Conservation (phyloP, 2,329 filamentous ascomycete species). For the Aspergillus pseudonomiae region DNA sequence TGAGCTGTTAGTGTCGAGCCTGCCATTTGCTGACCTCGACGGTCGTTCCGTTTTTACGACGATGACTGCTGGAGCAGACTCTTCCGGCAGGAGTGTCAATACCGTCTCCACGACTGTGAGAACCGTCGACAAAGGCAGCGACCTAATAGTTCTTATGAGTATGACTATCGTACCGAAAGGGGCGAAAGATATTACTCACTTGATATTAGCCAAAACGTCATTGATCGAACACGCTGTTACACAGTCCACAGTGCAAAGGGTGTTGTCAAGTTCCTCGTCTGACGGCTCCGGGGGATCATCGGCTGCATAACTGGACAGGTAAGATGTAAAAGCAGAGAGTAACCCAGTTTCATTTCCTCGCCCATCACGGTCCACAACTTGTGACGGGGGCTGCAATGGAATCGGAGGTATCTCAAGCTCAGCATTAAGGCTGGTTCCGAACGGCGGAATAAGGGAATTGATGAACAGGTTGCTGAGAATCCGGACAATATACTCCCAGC, state of each 20-base stretch:
- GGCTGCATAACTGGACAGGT: slow-evolving; percentile 97
- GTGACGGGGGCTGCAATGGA: slow-evolving; percentile 85
- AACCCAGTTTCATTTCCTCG: slow-evolving; percentile 79
- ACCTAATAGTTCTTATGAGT: slow-evolving; percentile 46
- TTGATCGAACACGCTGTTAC: slow-evolving; percentile 86
- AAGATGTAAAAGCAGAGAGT: slow-evolving; percentile 92
- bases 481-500: slow-evolving; percentile 68
- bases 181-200: slow-evolving; percentile 55
- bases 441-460: slow-evolving; percentile 87
- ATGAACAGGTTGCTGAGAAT: slow-evolving; percentile 96
- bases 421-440: slow-evolving; percentile 67
- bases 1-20: slow-evolving; percentile 58
- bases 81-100: slow-evolving; percentile 83
- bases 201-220: slow-evolving; percentile 79
- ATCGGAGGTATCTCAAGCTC: slow-evolving; percentile 76
- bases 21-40: slow-evolving; percentile 61
- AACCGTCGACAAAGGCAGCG: slow-evolving; percentile 63
- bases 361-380: slow-evolving; percentile 85
- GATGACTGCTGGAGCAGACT: slow-evolving; percentile 78
- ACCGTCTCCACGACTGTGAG: slow-evolving; percentile 71
- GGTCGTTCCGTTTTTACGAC: slow-evolving; percentile 84
- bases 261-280: slow-evolving; percentile 95
- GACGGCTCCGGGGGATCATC: slow-evolving; percentile 97
- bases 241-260: slow-evolving; percentile 90
- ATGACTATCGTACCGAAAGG: slow-evolving; percentile 16